A percentile compares a stretch with the other conserved stretches of the same genome.
Conservation (phyloP, 1,284 basidiomycete species). For the Cutaneotrichosporon cutaneum region DNA sequence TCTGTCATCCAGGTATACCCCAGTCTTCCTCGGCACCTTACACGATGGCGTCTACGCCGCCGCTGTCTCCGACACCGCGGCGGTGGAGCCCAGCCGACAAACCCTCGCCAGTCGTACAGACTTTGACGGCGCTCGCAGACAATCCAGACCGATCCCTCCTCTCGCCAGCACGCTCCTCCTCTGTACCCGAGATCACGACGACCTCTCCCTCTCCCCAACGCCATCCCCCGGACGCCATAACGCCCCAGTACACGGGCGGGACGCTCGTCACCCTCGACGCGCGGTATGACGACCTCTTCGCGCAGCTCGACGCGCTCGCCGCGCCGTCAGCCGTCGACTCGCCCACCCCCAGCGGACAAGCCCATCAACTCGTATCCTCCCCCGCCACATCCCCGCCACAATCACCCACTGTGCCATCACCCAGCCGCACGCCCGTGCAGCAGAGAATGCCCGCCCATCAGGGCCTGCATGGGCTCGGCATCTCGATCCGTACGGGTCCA, state of each 20-base stretch:
- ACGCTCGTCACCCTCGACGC: slow-evolving; percentile 13
- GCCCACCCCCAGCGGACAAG: background rate
- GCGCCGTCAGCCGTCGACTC: slow-evolving; percentile 9
- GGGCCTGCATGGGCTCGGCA: slow-evolving; percentile 14
- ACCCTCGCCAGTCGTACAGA: slow-evolving; percentile 35
- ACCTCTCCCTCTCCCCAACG: slow-evolving; percentile 45
- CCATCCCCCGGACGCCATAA: slow-evolving; percentile 2
- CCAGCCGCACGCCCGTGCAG: background rate
- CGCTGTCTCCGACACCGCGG: slow-evolving; percentile 43
- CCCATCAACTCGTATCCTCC: background rate
- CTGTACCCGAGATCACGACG: slow-evolving; percentile 33
- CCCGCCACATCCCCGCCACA: background rate
- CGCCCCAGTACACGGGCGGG: slow-evolving; percentile 17
- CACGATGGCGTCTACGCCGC: slow-evolving; percentile 32
- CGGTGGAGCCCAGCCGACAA: slow-evolving; percentile 35
- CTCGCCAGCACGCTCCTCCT: slow-evolving; percentile 13
- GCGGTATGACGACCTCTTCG: slow-evolving; percentile 43
- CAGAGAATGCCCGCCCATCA: slow-evolving; percentile 4
- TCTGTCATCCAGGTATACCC: background rate
- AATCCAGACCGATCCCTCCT: slow-evolving; percentile 17
- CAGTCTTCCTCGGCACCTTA: background rate
- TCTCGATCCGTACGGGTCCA: slow-evolving; percentile 6
- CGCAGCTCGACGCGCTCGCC: slow-evolving; percentile 43
- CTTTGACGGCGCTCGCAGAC: slow-evolving; percentile 19
- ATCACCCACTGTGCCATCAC: background rate